Evolutionary conservation across 192 early-diverging fungal genomes (phyloP).

Genomic region (Coemansia sp.): DNA sequence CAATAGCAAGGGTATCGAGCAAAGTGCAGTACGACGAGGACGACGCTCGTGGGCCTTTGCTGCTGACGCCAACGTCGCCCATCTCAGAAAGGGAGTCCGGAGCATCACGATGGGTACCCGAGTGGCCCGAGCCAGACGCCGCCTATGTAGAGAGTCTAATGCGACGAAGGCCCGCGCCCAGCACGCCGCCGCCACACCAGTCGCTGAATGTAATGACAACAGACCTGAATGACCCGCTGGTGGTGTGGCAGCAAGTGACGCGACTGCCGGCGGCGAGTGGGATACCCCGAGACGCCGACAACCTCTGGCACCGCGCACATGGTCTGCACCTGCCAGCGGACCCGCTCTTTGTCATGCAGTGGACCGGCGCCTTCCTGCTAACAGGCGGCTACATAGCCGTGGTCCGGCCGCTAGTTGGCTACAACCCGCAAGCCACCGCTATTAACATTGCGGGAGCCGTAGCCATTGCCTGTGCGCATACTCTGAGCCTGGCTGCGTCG

Average conservation of each 20-base stretch:
- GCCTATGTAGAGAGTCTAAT: conserved; percentile 24
- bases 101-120: conserved; percentile 28
- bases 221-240: conserved; percentile 19
- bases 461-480: neutral
- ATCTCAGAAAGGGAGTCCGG: neutral
- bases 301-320: conserved; percentile 32
- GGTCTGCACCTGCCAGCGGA: conserved; percentile 37
- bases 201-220: neutral
- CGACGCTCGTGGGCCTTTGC: conserved; percentile 4
- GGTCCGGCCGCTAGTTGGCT: conserved; percentile 13
- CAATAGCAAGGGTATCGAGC: neutral
- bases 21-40: neutral
- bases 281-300: conserved; percentile 18
- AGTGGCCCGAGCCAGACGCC: conserved; percentile 41
- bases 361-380: conserved; percentile 19
- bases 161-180: conserved; percentile 18
- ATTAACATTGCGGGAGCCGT: neutral
- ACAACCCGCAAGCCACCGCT: neutral
- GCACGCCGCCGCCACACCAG: neutral
- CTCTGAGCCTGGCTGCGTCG: conserved; percentile 26
- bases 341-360: conserved; percentile 35
- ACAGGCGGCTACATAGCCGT: conserved; percentile 17
- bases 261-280: conserved; percentile 16
- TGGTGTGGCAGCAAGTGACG: conserved; percentile 26
- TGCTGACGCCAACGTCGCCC: conserved; percentile 19